Evolutionary conservation across 257 asterid species (phyloP), one percentile per base, ranked within the genome.

Genomic region (Przewalskia tangutica): DNA sequence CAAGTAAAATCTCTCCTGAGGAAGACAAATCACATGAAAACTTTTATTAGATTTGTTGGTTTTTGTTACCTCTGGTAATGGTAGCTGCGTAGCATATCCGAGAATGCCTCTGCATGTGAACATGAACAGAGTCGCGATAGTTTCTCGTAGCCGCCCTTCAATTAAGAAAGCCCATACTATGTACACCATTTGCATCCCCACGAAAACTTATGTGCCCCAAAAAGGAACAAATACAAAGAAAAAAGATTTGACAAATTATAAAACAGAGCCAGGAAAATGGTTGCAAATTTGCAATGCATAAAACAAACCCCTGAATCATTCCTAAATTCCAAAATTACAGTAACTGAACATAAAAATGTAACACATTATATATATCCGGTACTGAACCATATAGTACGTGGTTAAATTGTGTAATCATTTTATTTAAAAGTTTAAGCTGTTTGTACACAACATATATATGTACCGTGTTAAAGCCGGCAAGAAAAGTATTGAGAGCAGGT

Each of bases 71-170:
- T 91, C 87, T 13, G 98, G 97, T 79, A 94, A 77, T 71, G 97
- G 99, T 32, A 95, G 92, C 88, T 94, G 99, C 1, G 99, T 96
- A 76, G 89, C 89, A 82, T 94, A 96, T 77, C 99, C 98, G 75
- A 94, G 97, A 85, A 96, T 89, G 78, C 99, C 99, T 54, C 99
- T 85, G 79, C 91, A 91, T 23, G 99, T 94, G 93, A 96, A 96
- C 99, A 96, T 96, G 90, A 88, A 96, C 48, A 94, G 78, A 18
- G 98, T 91, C 3, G 99, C 83, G 4, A 94, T 94, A 0, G 94
- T 93, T 12, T 98, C 90, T 82, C 99, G 85, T 0, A 97, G 93
- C 14, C 99, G 86, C 1, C 99, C 99, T 88, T 96, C 99, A 7
- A 96, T 86, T 42, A 94, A 59, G 92, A 92, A 96, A 17, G 93